Base-by-base conservation (phyloP, 2,329 filamentous ascomycete genomes). In the Fusarium sterilihyphosum region DNA sequence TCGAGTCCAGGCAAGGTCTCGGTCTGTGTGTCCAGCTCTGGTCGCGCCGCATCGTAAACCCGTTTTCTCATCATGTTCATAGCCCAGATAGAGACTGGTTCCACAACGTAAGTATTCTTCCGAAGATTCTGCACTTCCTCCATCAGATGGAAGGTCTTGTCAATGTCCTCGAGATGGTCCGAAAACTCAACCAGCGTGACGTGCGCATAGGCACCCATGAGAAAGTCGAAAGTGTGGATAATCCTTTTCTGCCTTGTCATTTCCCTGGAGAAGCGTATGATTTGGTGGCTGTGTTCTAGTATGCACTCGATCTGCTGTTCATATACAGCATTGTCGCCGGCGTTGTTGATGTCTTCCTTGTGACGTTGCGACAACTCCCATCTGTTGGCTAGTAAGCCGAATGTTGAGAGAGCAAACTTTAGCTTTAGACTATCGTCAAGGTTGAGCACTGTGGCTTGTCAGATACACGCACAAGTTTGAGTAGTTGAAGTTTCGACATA, bases 61-160 rank as follows among this genome's bases (percentile, higher is more conserved):
- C 52, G 5, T 54, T 54, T 54, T 17, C 35, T 54, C 52, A 54
- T 54, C 52, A 54, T 54, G 20, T 54, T 54, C 52, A 40, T 54
- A 10, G 35, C 35, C 52, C 52, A 54, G 20, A 38, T 54, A 9
- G 52, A 54, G 4, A 54, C 52, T 29, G 52, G 52, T 18, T 54
- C 52, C 4, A 29, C 24, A 9, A 54, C 52, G 29, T 54, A 54
- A 10, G 33, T 38, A 7, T 7, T 8, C 24, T 54, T 38, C 17
- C 52, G 24, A 4, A 54, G 20, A 17, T n/a, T 22, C 2, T 54
- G 52, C 0, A 40, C 35, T 13, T 54, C 52, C 14, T 54, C 24
- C 52, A 54, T 54, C 0, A 54, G 52, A 13, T 8, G 35, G n/a
- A 54, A 54, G 1, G 35, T 54, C 7, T 22, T 10, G 2, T 18